Base-by-base conservation (phyloP, 768 basidiomycete genomes). In the Pisolithus albus region DNA sequence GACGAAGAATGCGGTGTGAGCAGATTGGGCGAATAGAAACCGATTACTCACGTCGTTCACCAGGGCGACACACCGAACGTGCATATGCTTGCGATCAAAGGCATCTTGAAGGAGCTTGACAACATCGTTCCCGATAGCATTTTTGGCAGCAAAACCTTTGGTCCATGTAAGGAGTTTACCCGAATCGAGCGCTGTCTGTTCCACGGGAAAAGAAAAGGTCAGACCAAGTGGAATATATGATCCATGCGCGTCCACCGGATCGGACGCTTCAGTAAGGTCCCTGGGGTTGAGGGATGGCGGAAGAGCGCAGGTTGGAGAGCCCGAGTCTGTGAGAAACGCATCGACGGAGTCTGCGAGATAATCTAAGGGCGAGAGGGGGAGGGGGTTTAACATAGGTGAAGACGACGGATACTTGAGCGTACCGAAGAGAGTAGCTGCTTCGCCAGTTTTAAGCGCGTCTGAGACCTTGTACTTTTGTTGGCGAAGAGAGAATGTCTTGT, bases 401-500 rank as follows among this genome's bases (percentile, higher is more conserved):
- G 37, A 36, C 39, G 39, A 41, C 41, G 21, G 7, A 50, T 16
- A 32, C 50, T 36, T 26, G 53, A 48, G 59, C 70, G 51, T 50
- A 94, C 93, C 91, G 63, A 99, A 98, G 46, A 99, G 74, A 3
- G 79, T 80, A 1, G 77, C 76, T 1, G 86, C 95, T 64, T 97
- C 92, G 37, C 96, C 96, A 1, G 89, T 85, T 72, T 99, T 99
- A 51, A 98, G 78, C 10, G 83, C 72, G 28, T 96, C 91, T 3
- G 95, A 96, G 13, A 99, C 92, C 65, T 86, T 91, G 75, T 93
- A 99, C 67, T 98, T 98, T 64, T 97, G 89, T 70, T 97, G 94
- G 56, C 86, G 84, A 52, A 99, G 76, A 42, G 77, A 79, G 71
- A 98, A 98, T 16, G 88, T 84, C 59, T 90, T 82, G 70, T 96